Evolutionary conservation across 2,329 filamentous ascomycete genomes (phyloP).

Genomic region (Diaporthe destruens): DNA sequence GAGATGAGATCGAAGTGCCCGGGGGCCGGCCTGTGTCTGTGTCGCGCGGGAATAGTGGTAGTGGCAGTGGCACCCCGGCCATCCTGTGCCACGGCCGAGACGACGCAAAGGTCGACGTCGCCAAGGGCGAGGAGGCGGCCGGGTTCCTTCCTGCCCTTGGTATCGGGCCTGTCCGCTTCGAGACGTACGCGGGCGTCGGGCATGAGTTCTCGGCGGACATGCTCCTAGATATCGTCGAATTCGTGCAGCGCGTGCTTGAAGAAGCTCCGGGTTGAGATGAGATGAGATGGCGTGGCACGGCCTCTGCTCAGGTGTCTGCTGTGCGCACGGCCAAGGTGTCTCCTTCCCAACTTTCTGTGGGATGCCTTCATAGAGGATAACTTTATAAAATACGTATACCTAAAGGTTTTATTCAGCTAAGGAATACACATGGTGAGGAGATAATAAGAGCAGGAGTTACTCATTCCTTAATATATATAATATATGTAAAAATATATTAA

Average conservation of each 20-base stretch:
- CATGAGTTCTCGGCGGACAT: conserved; percentile 61
- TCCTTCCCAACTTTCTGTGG: too few relatives aligned
- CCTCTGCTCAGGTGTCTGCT: too few relatives aligned
- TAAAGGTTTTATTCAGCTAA: too few relatives aligned
- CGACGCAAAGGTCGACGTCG: conserved; percentile 57
- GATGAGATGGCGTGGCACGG: too few relatives aligned
- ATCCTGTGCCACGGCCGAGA: conserved; percentile 60
- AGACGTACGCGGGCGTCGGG: conserved; percentile 55
- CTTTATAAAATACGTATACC: too few relatives aligned
- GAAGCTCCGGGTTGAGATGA: too few relatives aligned
- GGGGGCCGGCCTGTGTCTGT: neutral
- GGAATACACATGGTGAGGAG: too few relatives aligned
- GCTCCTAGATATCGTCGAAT: conserved; percentile 53
- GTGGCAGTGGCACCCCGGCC: conserved; percentile 54
- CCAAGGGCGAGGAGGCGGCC: conserved; percentile 52
- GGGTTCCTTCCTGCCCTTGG: conserved; percentile 52
- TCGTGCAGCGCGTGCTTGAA: conserved; percentile 44
- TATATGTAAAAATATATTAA: too few relatives aligned
- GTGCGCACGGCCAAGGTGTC: too few relatives aligned
- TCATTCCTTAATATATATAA: too few relatives aligned
- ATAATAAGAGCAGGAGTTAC: too few relatives aligned
- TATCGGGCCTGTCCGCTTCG: conserved; percentile 50
- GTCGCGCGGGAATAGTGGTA: conserved; percentile 28
- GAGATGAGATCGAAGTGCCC: conserved; percentile 44
- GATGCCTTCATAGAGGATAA: too few relatives aligned